These are phyloP conservation scores for Chimonanthus praecox DNA, from an alignment of 164 flowering plant species.

Conservation along the genomic window DNA sequence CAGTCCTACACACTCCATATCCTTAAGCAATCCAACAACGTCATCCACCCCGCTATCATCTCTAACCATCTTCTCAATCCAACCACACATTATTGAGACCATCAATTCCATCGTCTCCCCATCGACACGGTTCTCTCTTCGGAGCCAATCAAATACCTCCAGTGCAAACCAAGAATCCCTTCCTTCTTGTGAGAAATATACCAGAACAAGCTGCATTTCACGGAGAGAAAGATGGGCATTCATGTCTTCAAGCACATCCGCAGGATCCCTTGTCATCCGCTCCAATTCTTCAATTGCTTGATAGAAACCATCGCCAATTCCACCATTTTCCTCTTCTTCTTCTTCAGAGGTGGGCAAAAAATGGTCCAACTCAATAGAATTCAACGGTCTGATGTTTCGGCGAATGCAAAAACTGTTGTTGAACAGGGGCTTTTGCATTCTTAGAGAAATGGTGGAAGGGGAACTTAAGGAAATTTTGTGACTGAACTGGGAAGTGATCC, in stretches of 20 bases:
- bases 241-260: slow-evolving; percentile 82
- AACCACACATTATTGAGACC: slow-evolving; percentile 91
- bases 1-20: slow-evolving; percentile 94
- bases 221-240: slow-evolving; percentile 60
- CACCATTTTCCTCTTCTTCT: background rate
- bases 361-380: slow-evolving; percentile 50
- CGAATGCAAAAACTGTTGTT: background rate
- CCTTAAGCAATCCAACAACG: slow-evolving; percentile 77
- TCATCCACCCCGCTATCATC: slow-evolving; percentile 47
- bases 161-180: slow-evolving; percentile 94
- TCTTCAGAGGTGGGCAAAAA: slow-evolving; percentile 10
- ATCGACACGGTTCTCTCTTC: slow-evolving; percentile 78
- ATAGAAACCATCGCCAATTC: slow-evolving; percentile 64
- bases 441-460: background rate
- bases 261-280: slow-evolving; percentile 80
- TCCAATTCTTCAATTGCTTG: slow-evolving; percentile 91
- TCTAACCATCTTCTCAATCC: slow-evolving; percentile 78
- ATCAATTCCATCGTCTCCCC: slow-evolving; percentile 92
- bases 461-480: background rate
- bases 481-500: background rate
- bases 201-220: slow-evolving; percentile 77
- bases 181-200: slow-evolving; percentile 89
- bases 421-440: background rate
- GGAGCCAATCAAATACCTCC: slow-evolving; percentile 94
- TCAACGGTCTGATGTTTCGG: slow-evolving; percentile 24